Conservation (phyloP, 2,329 filamentous ascomycete species). For the Penicillium digitatum region DNA sequence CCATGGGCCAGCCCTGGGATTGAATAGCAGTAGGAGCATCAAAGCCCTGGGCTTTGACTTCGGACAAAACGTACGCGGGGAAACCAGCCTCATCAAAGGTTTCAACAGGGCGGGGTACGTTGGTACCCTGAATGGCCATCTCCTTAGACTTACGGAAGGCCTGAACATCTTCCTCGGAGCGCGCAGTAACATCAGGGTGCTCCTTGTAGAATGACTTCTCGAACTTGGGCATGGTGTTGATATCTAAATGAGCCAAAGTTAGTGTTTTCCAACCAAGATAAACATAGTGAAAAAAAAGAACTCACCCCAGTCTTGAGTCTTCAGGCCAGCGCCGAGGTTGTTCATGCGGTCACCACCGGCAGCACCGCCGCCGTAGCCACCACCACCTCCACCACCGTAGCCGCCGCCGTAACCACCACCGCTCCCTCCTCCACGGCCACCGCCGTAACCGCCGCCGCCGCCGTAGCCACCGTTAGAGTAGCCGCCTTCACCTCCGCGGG, state of each 20-base stretch:
- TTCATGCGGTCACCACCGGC: conserved; percentile 91
- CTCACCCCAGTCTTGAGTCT: conserved; percentile 85
- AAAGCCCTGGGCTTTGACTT: conserved; percentile 98
- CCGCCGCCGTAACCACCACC: conserved; percentile 34
- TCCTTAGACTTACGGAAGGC: conserved; percentile 81
- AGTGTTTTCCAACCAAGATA: too few species aligned
- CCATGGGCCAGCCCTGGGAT: conserved; percentile 98
- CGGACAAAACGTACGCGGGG: conserved; percentile 93
- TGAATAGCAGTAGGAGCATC: conserved; percentile 91
- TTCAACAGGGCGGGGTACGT: conserved; percentile 90
- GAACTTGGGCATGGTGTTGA: conserved; percentile 81
- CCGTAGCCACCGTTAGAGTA: conserved; percentile 42
- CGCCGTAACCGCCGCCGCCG: conserved; percentile 46
- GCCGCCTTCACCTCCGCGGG: conserved; percentile 48
- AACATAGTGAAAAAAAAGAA: too few species aligned
- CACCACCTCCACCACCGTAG: conserved; percentile 31
- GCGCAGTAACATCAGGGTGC: conserved; percentile 69
- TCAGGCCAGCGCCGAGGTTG: conserved; percentile 79
- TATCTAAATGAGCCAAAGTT: conserved; percentile 53
- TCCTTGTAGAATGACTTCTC: conserved; percentile 99
- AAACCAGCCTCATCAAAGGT: conserved; percentile 98
- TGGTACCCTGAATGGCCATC: conserved; percentile 73
- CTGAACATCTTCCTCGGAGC: conserved; percentile 74
- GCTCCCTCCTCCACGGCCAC: conserved; percentile 30
- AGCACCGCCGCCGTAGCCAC: conserved; percentile 46